phyloP scores from a whole-genome alignment of 2,329 filamentous ascomycete species.

The Penicillium sp. region DNA sequence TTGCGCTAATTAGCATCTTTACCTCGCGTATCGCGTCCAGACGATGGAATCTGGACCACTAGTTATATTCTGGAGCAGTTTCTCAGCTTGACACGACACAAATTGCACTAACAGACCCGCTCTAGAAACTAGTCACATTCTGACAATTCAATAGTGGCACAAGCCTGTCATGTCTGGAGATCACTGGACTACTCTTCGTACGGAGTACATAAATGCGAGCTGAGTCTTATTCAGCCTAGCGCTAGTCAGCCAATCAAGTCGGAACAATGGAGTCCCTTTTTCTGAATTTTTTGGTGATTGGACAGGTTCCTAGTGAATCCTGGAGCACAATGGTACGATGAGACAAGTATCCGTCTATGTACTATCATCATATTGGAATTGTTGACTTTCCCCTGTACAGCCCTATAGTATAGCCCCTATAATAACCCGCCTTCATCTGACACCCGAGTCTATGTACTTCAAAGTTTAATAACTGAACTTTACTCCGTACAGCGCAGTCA shows the following conservation, averaged over 20 bases:
- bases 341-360: not conserved
- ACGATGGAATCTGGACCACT: not conserved
- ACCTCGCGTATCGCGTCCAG: not conserved
- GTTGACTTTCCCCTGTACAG: not conserved
- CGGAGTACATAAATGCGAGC: not conserved
- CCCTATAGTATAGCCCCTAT: not conserved
- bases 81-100: slow-evolving; percentile 3
- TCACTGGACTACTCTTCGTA: slow-evolving; percentile 4
- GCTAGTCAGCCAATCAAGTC: slow-evolving; percentile 4
- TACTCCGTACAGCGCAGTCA: slow-evolving; percentile 1
- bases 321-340: not conserved
- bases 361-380: not conserved
- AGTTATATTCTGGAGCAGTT: not conserved
- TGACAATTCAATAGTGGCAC: slow-evolving; percentile 8
- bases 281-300: not conserved
- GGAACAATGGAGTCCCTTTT: slow-evolving; percentile 1
- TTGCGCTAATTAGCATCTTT: not conserved
- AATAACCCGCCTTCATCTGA: not conserved
- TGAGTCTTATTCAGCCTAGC: not conserved
- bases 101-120: slow-evolving; percentile 2
- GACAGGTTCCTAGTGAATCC: not conserved
- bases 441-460: slow-evolving; percentile 3
- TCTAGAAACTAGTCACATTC: slow-evolving; percentile 7
- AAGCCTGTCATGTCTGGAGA: slow-evolving; percentile 7
- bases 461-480: not conserved